These are phyloP conservation scores for Botryotinia narcissicola DNA, from an alignment of 2,329 filamentous ascomycete species.

Conservation along the genomic window DNA sequence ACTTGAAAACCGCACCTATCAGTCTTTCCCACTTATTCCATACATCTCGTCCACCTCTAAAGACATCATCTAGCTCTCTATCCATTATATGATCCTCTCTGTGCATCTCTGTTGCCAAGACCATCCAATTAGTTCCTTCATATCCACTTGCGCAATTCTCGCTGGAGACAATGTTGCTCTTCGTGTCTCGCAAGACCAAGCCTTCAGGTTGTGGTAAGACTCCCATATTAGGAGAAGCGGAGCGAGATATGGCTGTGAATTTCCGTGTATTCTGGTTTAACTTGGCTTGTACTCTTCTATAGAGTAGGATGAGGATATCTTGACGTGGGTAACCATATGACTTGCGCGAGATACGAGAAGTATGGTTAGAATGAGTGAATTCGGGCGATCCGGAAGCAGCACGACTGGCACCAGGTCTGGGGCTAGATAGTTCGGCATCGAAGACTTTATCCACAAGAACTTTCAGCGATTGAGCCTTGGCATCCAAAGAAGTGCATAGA, in stretches of 20 bases:
- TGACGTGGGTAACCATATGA: not conserved
- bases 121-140: not conserved
- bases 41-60: not conserved
- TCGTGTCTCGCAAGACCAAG: not conserved
- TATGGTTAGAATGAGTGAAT: not conserved
- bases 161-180: not conserved
- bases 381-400: not conserved
- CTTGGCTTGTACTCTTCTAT: not conserved
- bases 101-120: too few relatives aligned
- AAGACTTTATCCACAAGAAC: not conserved
- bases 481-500: conserved; percentile 2
- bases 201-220: not conserved
- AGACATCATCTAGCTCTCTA: not conserved
- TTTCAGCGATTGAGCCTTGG: not conserved
- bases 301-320: not conserved
- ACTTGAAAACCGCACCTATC: not conserved
- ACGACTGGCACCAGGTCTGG: too few relatives aligned
- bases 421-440: not conserved
- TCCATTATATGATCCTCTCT: not conserved
- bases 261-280: too few relatives aligned
- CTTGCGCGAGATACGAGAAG: not conserved
- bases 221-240: not conserved
- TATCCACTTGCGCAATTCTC: not conserved
- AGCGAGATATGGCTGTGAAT: too few relatives aligned
- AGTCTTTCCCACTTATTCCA: not conserved